phyloP scores from a whole-genome alignment of 257 asterid genomes.

The Perilla frutescens region DNA sequence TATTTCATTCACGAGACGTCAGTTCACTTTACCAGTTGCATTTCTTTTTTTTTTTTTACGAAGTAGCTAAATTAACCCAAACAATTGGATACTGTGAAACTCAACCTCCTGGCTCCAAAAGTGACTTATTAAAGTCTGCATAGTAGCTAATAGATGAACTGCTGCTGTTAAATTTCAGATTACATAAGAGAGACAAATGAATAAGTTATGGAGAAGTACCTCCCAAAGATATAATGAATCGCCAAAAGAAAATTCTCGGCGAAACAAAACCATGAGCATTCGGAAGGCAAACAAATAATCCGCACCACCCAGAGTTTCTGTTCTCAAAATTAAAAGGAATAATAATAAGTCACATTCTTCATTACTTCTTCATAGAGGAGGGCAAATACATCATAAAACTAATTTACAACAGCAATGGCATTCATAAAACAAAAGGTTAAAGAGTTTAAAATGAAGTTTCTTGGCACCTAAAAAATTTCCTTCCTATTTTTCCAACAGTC shows the following conservation, averaged over 20 bases:
- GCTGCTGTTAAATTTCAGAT: background rate
- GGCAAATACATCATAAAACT: slow-evolving; percentile 14
- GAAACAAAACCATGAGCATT: slow-evolving; percentile 98
- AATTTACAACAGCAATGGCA: background rate
- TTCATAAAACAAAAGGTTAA: background rate
- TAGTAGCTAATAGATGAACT: background rate
- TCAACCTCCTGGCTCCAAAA: background rate
- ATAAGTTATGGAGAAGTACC: slow-evolving; percentile 52
- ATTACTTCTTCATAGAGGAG: slow-evolving; percentile 34
- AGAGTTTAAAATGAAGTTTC: slow-evolving; percentile 4
- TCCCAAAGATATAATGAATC: slow-evolving; percentile 98
- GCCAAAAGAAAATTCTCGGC: slow-evolving; percentile 94
- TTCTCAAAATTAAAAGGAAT: slow-evolving; percentile 36
- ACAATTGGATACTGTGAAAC: slow-evolving; percentile 10
- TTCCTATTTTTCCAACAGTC: background rate
- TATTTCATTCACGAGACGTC: background rate
- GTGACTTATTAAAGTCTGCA: background rate
- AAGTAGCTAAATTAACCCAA: slow-evolving; percentile 3
- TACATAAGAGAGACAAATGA: slow-evolving; percentile 16
- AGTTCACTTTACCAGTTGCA: background rate
- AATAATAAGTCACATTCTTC: background rate
- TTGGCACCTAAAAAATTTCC: slow-evolving; percentile 15
- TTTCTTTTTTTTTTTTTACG: background rate
- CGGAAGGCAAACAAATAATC: slow-evolving; percentile 94
- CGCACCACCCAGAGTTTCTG: slow-evolving; percentile 97